Evolutionary conservation across 345 rosid genomes (phyloP).

Genomic region (Gossypium longicalyx): DNA sequence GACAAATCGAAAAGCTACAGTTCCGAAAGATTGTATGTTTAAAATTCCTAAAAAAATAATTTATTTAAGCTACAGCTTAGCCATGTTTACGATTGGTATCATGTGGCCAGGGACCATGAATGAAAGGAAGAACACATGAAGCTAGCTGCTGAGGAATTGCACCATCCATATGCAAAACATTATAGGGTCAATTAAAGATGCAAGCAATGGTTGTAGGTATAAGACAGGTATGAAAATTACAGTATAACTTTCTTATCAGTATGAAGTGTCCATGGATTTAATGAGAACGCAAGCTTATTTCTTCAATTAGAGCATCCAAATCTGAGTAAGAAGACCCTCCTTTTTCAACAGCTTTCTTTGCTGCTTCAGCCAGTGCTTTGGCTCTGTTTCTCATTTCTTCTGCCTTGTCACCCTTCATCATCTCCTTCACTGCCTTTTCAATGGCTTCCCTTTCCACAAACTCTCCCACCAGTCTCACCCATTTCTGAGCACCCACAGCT

Average conservation of each 20-base stretch:
- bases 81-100: constrained; percentile 53
- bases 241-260: not conserved
- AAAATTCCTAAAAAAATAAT: too few relatives aligned
- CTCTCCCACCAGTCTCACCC: constrained; percentile 23
- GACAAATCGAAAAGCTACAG: too few relatives aligned
- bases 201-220: not conserved
- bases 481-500: constrained; percentile 30
- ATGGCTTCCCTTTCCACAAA: constrained; percentile 32
- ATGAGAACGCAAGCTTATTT: constrained; percentile 7
- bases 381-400: constrained; percentile 32
- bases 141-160: not conserved
- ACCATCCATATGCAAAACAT: not conserved
- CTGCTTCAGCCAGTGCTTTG: constrained; percentile 17
- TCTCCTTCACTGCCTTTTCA: constrained; percentile 33
- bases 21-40: too few relatives aligned
- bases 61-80: constrained; percentile 23
- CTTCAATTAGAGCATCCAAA: constrained; percentile 28
- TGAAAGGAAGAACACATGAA: constrained; percentile 9
- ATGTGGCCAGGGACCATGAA: constrained; percentile 27
- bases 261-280: not conserved
- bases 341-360: constrained; percentile 28
- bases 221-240: not conserved
- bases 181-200: not conserved
- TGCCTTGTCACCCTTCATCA: constrained; percentile 32
- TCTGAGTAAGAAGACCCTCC: constrained; percentile 36